These are phyloP conservation scores for Extremus antarcticus DNA, from an alignment of 495 filamentous ascomycete species.

Conservation along the genomic window DNA sequence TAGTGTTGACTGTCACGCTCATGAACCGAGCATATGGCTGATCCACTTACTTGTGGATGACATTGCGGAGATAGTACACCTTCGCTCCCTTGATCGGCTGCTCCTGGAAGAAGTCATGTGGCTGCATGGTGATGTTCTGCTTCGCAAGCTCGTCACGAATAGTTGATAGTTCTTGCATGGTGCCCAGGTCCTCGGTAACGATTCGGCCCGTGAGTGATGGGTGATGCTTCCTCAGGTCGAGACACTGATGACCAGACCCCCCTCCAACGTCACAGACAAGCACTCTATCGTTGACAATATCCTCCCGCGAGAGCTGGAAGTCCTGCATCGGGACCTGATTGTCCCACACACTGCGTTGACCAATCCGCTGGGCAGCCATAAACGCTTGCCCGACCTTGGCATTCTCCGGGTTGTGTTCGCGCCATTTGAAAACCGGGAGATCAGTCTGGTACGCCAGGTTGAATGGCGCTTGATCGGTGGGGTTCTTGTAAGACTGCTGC, in stretches of 20 bases:
- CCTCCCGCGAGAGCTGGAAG: not conserved
- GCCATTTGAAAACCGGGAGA: not conserved
- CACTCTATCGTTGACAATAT: conserved; percentile 1
- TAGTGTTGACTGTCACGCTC: not conserved
- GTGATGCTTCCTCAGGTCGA: not conserved
- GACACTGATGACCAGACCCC: not conserved
- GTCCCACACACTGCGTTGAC: conserved; percentile 2
- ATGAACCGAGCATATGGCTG: not conserved
- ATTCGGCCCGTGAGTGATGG: not conserved
- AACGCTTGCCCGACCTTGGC: not conserved
- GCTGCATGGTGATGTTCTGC: not conserved
- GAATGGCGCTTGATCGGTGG: not conserved
- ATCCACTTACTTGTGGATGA: conserved; percentile 3
- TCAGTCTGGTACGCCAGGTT: conserved; percentile 1
- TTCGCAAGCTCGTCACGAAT: not conserved
- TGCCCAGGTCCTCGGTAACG: not conserved
- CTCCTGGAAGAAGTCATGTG: conserved; percentile 1
- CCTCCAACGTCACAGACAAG: not conserved
- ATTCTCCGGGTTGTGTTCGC: not conserved
- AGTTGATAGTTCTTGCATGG: not conserved
- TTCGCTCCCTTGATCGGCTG: not conserved
- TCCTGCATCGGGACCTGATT: not conserved
- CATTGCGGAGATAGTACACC: conserved; percentile 2
- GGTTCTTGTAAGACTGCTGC: not conserved
- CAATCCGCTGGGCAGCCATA: conserved; percentile 1